Conservation (phyloP, 108 stramenopile genomes). For the Fistulifera solaris region DNA sequence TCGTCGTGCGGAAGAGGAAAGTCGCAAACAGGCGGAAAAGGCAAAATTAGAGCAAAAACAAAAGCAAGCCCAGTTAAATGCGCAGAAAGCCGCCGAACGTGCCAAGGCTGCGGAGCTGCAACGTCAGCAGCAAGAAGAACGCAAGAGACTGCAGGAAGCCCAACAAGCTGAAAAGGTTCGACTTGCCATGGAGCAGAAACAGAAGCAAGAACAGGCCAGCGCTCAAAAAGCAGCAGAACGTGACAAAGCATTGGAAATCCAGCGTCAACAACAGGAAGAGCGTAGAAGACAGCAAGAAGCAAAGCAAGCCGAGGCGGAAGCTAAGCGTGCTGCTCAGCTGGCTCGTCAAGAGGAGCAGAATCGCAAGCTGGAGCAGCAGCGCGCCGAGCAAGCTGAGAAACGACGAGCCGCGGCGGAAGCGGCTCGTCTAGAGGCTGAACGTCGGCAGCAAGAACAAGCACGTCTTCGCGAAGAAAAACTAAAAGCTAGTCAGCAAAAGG, state of each 20-base stretch:
- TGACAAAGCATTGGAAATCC: neutral
- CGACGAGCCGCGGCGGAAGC: constrained; percentile 6
- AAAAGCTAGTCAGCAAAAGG: constrained; percentile 2
- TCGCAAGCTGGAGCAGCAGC: constrained; percentile 2
- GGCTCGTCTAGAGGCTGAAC: constrained; percentile 7
- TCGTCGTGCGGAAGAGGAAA: neutral
- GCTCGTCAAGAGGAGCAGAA: neutral
- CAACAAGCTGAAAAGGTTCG: no score
- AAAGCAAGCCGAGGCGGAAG: constrained; percentile 16
- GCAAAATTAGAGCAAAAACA: no score
- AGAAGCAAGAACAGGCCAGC: constrained; percentile 1
- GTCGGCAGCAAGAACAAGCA: constrained; percentile 12
- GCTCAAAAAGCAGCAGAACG: neutral
- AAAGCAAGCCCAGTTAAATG: neutral
- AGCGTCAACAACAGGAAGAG: neutral
- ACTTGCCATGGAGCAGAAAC: neutral
- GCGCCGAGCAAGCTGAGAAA: constrained; percentile 10
- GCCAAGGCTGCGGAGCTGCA: neutral
- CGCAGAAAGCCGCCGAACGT: neutral
- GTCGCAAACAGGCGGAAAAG: no score
- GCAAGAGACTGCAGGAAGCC: neutral
- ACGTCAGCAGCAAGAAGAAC: neutral
- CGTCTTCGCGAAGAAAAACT: neutral
- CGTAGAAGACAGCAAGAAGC: constrained; percentile 2
- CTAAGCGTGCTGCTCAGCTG: constrained; percentile 6